Evolutionary conservation across 2,329 filamentous ascomycete genomes (phyloP), one percentile per base, ranked within the genome.

Genomic region (Fusarium illudens): DNA sequence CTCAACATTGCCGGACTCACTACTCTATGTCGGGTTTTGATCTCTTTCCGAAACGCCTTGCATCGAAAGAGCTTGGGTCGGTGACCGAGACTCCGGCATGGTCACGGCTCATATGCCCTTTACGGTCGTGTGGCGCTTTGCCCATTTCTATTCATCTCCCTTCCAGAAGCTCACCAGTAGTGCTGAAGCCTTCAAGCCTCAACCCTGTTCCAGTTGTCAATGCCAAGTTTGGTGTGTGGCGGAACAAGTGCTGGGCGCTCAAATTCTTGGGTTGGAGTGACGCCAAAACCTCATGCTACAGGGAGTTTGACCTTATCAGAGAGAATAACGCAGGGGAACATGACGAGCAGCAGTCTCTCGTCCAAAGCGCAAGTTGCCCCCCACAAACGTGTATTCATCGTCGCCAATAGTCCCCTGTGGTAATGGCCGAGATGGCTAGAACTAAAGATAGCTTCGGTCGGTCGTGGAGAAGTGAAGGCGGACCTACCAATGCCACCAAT

Each of bases 31-130:
- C 48, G 19, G 22, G 44, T 44, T 15, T 36, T n/a, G 20, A 44
- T 32, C 20, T 66, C 37, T 32, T 55, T 46, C 29, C 42, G 50
- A 56, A 50, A 57, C 32, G 42, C 15, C 59, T 30, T 69, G 42
- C 66, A 44, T 67, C 13, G 10, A 46, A 39, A 32, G 33, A 29
- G 25, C 22, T 34, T 33, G 20, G 9, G 34, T 32, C 19, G 13
- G 49, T 46, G 29, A 20, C 13, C 20, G n/a, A 48, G 19, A 42
- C 22, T 25, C 50, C 17, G 12, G 37, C 32, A 27, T 39, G 11
- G 42, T 42, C 15, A 39, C 58, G 54, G 66, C 46, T 60, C 36
- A 50, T 34, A 64, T 68, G 19, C 66, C 66, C 62, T 54, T 69
- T 60, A 32, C 29, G 65, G 66, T 20, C 52, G 36, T 57, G 29